These are phyloP conservation scores for Phytophthora idaei DNA, from an alignment of 352 stramenopile genomes.

Conservation along the genomic window DNA sequence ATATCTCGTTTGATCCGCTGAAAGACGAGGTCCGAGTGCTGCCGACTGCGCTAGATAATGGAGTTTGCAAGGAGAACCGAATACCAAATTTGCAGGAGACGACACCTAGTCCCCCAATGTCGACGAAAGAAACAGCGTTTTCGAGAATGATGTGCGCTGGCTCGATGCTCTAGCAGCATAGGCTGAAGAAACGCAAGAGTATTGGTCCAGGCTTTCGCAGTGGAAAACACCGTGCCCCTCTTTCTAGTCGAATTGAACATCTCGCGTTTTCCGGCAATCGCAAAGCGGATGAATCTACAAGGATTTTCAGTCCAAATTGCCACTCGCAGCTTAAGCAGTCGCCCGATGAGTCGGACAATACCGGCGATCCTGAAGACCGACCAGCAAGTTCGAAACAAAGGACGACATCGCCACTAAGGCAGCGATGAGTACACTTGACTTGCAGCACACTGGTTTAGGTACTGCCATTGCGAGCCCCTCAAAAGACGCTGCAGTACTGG, in stretches of 20 bases:
- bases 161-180: conserved; percentile 55
- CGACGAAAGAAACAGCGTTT: conserved; percentile 76
- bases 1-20: conserved; percentile 60
- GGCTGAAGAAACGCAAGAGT: conserved; percentile 56
- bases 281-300: conserved; percentile 3
- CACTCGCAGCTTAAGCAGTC: conserved; percentile 7
- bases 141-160: conserved; percentile 81
- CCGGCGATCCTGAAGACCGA: conserved; percentile 10
- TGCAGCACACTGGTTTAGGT: neutral
- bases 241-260: conserved; percentile 33
- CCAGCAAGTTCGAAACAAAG: conserved; percentile 8
- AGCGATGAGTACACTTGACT: neutral
- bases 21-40: conserved; percentile 29
- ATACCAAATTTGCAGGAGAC: conserved; percentile 24
- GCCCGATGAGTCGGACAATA: conserved; percentile 7
- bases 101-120: neutral
- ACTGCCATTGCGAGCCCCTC: neutral
- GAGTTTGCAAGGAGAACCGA: conserved; percentile 53
- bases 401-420: conserved; percentile 1
- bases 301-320: neutral
- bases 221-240: conserved; percentile 14
- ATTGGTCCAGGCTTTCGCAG: conserved; percentile 19
- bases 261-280: conserved; percentile 23
- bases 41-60: neutral
- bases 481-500: neutral